phyloP scores from a whole-genome alignment of 305 asterid species.

The Fraxinus xanthoxyloides region DNA sequence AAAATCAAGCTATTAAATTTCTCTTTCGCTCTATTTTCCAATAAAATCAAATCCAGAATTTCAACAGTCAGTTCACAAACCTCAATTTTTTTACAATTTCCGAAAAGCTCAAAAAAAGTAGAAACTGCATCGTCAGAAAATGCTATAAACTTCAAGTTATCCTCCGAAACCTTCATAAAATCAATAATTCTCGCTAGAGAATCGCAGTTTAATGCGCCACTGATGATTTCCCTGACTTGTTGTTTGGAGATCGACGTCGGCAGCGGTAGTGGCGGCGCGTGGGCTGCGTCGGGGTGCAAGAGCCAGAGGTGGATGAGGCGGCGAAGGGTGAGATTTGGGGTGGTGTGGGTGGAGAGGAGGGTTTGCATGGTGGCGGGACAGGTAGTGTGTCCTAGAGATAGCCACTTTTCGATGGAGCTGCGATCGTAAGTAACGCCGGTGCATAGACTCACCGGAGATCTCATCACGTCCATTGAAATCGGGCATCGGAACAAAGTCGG shows the following conservation, averaged over 20 bases:
- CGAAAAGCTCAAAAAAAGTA: slow-evolving; percentile 34
- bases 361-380: slow-evolving; percentile 95
- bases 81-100: slow-evolving; percentile 41
- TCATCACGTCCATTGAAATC: slow-evolving; percentile 94
- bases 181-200: slow-evolving; percentile 40
- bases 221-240: slow-evolving; percentile 39
- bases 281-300: slow-evolving; percentile 38
- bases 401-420: slow-evolving; percentile 79
- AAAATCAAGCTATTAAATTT: slow-evolving; percentile 38
- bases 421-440: slow-evolving; percentile 97
- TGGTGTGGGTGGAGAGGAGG: slow-evolving; percentile 64
- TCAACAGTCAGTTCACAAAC: slow-evolving; percentile 47
- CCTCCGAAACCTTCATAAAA: slow-evolving; percentile 50
- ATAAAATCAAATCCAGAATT: slow-evolving; percentile 49
- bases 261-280: slow-evolving; percentile 13
- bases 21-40: slow-evolving; percentile 43
- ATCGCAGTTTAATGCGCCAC: slow-evolving; percentile 24
- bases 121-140: slow-evolving; percentile 31
- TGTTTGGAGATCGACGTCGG: slow-evolving; percentile 28
- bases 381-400: slow-evolving; percentile 78
- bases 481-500: slow-evolving; percentile 87
- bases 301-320: slow-evolving; percentile 78
- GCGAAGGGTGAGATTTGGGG: slow-evolving; percentile 87
- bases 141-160: slow-evolving; percentile 53
- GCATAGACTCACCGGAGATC: slow-evolving; percentile 85